Evolutionary conservation across 345 rosid genomes (phyloP), one percentile per base, ranked within the genome.

Genomic region (Camelina neglecta): DNA sequence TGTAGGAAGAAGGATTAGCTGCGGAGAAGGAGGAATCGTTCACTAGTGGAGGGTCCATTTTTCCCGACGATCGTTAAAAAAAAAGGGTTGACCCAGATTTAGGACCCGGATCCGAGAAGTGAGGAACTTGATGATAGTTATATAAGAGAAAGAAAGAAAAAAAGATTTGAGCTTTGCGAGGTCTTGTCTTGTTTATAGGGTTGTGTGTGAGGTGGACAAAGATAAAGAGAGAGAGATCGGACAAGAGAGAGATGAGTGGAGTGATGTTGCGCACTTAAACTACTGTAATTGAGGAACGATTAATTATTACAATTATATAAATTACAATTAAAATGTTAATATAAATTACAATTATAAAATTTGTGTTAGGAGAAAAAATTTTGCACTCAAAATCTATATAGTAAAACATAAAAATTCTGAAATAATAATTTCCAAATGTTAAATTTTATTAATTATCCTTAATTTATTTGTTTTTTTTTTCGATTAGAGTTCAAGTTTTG

Each of bases 41-140:
- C 74, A 89, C 75, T 49, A 92, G 81, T 18, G 97, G 95, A 79
- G 90, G 90, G 84, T 94, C 96, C 98, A 94, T 94, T 78, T 60
- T 94, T 78, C 56, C 71, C 49, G 55, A 71, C n/a, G 63, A 57
- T 4, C 72, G 49, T 13, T 1, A 26, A 26, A 26, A 29, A 29
- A 29, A 64, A 42, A n/a, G 69, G 50, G 73, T 50, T 12, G 73
- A 47, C 67, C 71, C 75, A 56, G 68, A 57, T 59, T 57, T 42
- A 39, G 68, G 65, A 72, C 78, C 79, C 67, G 86, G 83, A 81
- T 85, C 87, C 81, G 76, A 83, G 41, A 78, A 72, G 76, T 72
- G 80, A 71, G 76, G 55, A 76, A 48, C 26, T 66, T 49, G 51
- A 42, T 15, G 1, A 7, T 35, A 35, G 31, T 29, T 29, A 29